Conservation (phyloP, 2,329 filamentous ascomycete genomes). For the Colletotrichum destructivum region DNA sequence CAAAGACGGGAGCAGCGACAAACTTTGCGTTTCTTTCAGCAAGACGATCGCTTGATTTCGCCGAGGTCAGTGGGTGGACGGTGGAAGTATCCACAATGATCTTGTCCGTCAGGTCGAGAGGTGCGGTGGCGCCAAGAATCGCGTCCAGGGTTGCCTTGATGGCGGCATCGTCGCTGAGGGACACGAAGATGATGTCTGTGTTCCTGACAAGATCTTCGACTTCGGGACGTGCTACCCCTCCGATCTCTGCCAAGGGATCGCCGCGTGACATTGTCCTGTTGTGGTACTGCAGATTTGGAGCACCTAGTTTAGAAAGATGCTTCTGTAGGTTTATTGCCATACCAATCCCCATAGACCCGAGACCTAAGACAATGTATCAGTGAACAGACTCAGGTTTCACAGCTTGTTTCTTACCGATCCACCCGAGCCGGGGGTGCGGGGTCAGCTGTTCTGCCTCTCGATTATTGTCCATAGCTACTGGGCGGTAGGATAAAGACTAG, state of each 20-base stretch:
- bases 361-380: constrained; percentile 48
- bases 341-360: constrained; percentile 66
- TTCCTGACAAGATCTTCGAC: constrained; percentile 48
- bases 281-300: constrained; percentile 55
- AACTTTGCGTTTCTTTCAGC: constrained; percentile 52
- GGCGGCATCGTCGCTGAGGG: constrained; percentile 60
- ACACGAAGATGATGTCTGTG: constrained; percentile 56
- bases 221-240: constrained; percentile 46
- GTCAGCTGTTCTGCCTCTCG: background rate
- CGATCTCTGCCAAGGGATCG: constrained; percentile 48
- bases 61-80: constrained; percentile 61
- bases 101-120: constrained; percentile 53
- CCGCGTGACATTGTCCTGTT: constrained; percentile 66
- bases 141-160: constrained; percentile 52
- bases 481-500: background rate
- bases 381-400: background rate
- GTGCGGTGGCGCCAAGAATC: constrained; percentile 44
- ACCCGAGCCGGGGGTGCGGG: constrained; percentile 32
- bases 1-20: constrained; percentile 65
- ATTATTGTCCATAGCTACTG: background rate
- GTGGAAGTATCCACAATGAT: constrained; percentile 66
- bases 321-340: constrained; percentile 67
- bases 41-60: constrained; percentile 49
- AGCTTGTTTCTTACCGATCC: constrained; percentile 26
- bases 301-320: constrained; percentile 49